Base-by-base conservation (phyloP, 1,284 basidiomycete species). In the Puccinia horiana region DNA sequence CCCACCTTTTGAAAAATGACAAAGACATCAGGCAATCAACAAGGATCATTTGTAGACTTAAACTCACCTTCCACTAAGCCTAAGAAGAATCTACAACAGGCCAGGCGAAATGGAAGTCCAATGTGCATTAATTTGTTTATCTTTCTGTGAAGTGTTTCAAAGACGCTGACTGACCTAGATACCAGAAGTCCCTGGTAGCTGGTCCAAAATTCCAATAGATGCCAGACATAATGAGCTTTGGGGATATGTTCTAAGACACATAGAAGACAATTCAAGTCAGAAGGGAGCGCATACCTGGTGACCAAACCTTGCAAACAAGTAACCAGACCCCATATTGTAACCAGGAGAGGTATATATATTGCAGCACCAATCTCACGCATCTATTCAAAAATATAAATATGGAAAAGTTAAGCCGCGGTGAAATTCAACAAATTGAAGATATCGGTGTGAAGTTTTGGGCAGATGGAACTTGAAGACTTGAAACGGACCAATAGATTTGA, bases 1-100 rank as follows among this genome's bases (percentile, higher is more conserved):
- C n/a, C 76, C 76, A 67, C 76, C 76, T 77, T 8, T 35, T 20
- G 40, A 67, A 35, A 37, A 47, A 42, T 47, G 16, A 56, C 20
- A 5, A 42, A 42, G 5, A 40, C 16, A n/a, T n/a, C 18, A 42
- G 32, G 1, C 18, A 20, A n/a, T 16, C 40, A 2, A 5, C 16
- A 20, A 29, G 6, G 29, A 20, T 61, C 37, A 23, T n/a, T 14
- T 26, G 12, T 47, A 20, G 42, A 69, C 20, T 29, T 8, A 12
- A 37, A 42, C 54, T 58, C 29, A 76, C 74, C 74, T 58, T 76
- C 74, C 20, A 58, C 26, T 32, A 76, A 58, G 23, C 74, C 74
- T 20, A 76, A 29, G 61, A 76, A 76, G 37, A 76, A 58, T 58
- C 74, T 76, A 16, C n/a, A 42, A 58, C 23, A 61, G n/a, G 20